Evolutionary conservation across 495 filamentous ascomycete species (phyloP), one percentile per base, ranked within the genome.

Genomic region (Oleoguttula mirabilis): DNA sequence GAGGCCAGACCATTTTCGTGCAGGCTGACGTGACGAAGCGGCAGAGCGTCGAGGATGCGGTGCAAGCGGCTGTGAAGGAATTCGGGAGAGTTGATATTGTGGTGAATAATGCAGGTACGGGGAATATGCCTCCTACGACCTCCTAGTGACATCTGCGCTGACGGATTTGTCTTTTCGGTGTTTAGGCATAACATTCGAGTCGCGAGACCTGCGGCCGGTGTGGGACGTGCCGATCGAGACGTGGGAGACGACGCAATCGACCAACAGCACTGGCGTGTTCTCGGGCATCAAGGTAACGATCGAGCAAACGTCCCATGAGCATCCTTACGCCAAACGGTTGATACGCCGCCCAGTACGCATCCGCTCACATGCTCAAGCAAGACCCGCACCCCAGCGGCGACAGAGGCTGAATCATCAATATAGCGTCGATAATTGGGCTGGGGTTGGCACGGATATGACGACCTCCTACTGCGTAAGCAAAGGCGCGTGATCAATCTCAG

Each of bases 371-470:
- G 63, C 41, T 73, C 3, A 49, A 54, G 14, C 73, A 76, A 45
- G 56, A 64, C 3, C 65, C 60, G 0, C 59, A 60, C 43, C 16
- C 58, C 0, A 61, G 47, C 2, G 68, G 69, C 3, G 63, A 73
- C 40, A 45, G 70, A 30, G 73, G 73, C n/a, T 73, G 71, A 68
- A 71, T 77, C 23, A 56, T 76, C 19, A 77, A 74, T 34, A 64
- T 69, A 0, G 62, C 67, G 1, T 66, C 60, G 5, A 62, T 70
- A 3, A n/a, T n/a, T 49, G 64, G 41, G 70, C 71, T 1, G 44
- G 68, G 10, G 61, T 71, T 19, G 68, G 47, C 4, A 32, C 24
- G 6, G 28, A 11, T 11, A 0, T 28, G 14, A 34, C 43, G 61
- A 62, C 66, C 0, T 63, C 59, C 2, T 76, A 75, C 47, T 65